These are phyloP conservation scores for Trichophyton equinum DNA, from an alignment of 2,329 filamentous ascomycete genomes.

Conservation along the genomic window DNA sequence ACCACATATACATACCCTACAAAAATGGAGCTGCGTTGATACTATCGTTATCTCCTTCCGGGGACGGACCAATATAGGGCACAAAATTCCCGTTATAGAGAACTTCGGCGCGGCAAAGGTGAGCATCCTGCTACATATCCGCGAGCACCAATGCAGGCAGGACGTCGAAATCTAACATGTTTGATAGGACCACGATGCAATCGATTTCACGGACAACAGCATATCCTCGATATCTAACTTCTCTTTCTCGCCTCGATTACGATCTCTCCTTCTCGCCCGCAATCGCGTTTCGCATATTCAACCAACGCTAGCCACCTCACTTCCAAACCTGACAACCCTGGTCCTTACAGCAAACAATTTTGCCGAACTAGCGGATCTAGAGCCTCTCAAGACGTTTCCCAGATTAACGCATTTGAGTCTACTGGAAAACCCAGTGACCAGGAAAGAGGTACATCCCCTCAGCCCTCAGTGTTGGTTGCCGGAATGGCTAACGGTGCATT, in stretches of 20 bases:
- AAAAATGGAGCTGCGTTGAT: slow-evolving; percentile 66
- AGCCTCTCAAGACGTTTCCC: slow-evolving; percentile 57
- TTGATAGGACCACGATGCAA: slow-evolving; percentile 74
- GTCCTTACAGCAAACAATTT: slow-evolving; percentile 76
- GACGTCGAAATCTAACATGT: background rate
- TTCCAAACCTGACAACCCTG: slow-evolving; percentile 72
- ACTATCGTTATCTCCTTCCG: slow-evolving; percentile 43
- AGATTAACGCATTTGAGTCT: slow-evolving; percentile 68
- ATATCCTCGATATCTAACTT: slow-evolving; percentile 84
- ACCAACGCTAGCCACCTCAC: slow-evolving; percentile 55
- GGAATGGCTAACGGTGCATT: background rate
- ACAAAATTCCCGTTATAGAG: slow-evolving; percentile 95
- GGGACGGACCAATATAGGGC: slow-evolving; percentile 54
- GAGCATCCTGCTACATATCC: slow-evolving; percentile 30
- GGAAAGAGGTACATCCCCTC: slow-evolving; percentile 64
- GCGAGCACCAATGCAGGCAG: background rate
- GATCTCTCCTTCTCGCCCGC: slow-evolving; percentile 74
- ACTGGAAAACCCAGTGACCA: slow-evolving; percentile 76
- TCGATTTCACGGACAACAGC: slow-evolving; percentile 98
- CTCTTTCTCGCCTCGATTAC: slow-evolving; percentile 76
- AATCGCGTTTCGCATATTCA: slow-evolving; percentile 82
- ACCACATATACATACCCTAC: slow-evolving; percentile 16
- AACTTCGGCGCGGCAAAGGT: slow-evolving; percentile 92
- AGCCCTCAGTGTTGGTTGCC: background rate
- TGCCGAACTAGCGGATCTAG: slow-evolving; percentile 72